These are phyloP conservation scores for Takakia lepidozioides DNA, from an alignment of 225 moss, liverwort and hornwort species.

Conservation along the genomic window DNA sequence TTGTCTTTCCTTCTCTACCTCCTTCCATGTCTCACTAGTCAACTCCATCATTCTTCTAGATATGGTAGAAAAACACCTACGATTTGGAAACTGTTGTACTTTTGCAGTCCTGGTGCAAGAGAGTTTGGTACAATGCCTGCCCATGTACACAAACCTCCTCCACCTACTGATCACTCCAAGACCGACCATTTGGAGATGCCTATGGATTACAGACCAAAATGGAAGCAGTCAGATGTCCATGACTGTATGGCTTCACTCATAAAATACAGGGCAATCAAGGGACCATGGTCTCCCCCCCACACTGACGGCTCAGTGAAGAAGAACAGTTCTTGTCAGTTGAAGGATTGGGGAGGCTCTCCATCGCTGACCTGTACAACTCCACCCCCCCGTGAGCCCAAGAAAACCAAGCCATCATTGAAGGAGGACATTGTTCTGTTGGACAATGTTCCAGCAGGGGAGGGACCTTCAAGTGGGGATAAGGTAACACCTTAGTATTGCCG, in stretches of 20 bases:
- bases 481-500: too few species aligned
- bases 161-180: slow-evolving; percentile 19
- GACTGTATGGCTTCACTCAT: slow-evolving; percentile 17
- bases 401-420: too few species aligned
- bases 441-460: neutral
- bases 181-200: slow-evolving; percentile 51
- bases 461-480: too few species aligned
- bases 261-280: slow-evolving; percentile 22
- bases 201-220: slow-evolving; percentile 27
- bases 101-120: slow-evolving; percentile 27
- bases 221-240: slow-evolving; percentile 47
- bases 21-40: too few species aligned
- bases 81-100: slow-evolving; percentile 1
- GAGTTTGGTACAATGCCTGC: slow-evolving; percentile 30
- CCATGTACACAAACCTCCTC: slow-evolving; percentile 18
- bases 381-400: neutral
- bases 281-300: slow-evolving; percentile 5
- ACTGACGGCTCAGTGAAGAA: slow-evolving; percentile 7
- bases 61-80: too few species aligned
- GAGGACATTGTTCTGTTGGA: too few species aligned
- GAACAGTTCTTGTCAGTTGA: neutral
- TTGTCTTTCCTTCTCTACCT: too few species aligned
- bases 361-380: neutral
- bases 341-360: neutral
- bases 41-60: too few species aligned